Percentiles rank a stretch among this genome's conserved stretches.
These are phyloP conservation scores for Candolleomyces aberdarensis DNA, from an alignment of 768 basidiomycete species.

Conservation along the genomic window DNA sequence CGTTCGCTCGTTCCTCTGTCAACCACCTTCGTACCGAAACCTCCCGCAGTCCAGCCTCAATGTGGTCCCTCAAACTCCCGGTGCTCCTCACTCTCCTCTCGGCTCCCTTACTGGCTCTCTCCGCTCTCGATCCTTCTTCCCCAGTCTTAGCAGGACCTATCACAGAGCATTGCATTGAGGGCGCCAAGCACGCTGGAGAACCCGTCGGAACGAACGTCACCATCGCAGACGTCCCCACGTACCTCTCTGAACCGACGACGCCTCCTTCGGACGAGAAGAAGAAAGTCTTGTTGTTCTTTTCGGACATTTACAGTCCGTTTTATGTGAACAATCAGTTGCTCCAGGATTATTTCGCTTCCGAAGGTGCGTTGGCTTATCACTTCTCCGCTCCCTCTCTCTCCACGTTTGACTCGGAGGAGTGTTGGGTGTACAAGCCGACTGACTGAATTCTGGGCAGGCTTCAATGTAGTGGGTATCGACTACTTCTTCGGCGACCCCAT, in stretches of 20 bases:
- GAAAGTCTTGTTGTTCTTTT: slow-evolving; percentile 54
- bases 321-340: slow-evolving; percentile 56
- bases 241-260: slow-evolving; percentile 44
- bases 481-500: slow-evolving; percentile 63
- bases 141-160: not conserved
- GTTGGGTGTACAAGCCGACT: not conserved
- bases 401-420: not conserved
- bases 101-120: not conserved
- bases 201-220: slow-evolving; percentile 38
- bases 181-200: slow-evolving; percentile 49
- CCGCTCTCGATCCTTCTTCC: not conserved
- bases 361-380: no score
- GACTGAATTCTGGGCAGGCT: slow-evolving; percentile 37
- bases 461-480: slow-evolving; percentile 55
- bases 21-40: no score
- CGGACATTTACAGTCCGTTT: slow-evolving; percentile 60
- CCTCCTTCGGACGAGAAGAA: slow-evolving; percentile 12
- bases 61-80: not conserved
- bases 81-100: not conserved
- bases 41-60: no score
- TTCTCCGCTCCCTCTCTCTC: no score
- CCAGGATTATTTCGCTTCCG: slow-evolving; percentile 61
- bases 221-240: slow-evolving; percentile 48
- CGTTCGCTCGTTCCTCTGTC: no score
- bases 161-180: slow-evolving; percentile 37